phyloP scores from a whole-genome alignment of 371 early-diverging fungal species.

The Batrachochytrium dendrobatidis region DNA sequence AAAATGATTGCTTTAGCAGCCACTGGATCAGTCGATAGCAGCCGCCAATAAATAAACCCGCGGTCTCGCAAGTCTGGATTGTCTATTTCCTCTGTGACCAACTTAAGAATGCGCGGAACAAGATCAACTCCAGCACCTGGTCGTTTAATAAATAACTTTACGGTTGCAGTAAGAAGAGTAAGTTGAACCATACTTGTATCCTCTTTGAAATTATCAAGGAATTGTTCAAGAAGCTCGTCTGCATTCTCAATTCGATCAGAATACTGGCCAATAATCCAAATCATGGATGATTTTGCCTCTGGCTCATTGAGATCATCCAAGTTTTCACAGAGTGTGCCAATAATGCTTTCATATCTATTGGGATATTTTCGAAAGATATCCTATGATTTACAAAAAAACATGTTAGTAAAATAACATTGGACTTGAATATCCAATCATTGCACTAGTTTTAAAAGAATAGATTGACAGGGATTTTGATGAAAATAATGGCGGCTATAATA shows the following conservation, averaged over 20 bases:
- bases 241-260: constrained; percentile 50
- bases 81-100: constrained; percentile 81
- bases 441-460: no score
- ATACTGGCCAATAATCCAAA: constrained; percentile 55
- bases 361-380: constrained; percentile 95
- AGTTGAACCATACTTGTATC: constrained; percentile 85
- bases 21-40: constrained; percentile 86
- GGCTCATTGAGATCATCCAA: constrained; percentile 45
- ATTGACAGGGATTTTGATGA: constrained; percentile 4
- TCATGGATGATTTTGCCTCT: constrained; percentile 47
- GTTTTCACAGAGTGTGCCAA: constrained; percentile 52
- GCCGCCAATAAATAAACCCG: constrained; percentile 93
- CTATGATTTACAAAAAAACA: constrained; percentile 24
- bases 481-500: not conserved
- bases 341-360: constrained; percentile 81
- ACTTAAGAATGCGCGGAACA: constrained; percentile 78
- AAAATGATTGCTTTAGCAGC: constrained; percentile 52
- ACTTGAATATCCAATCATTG: no score
- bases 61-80: constrained; percentile 94
- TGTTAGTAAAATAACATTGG: no score
- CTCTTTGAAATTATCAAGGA: constrained; percentile 51
- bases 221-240: constrained; percentile 36
- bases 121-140: constrained; percentile 83
- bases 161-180: constrained; percentile 76
- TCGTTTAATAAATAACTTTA: constrained; percentile 84